Evolutionary conservation across 1,139 yeast species (phyloP), one percentile per base, ranked within the genome.

Genomic region (Hanseniaspora uvarum): DNA sequence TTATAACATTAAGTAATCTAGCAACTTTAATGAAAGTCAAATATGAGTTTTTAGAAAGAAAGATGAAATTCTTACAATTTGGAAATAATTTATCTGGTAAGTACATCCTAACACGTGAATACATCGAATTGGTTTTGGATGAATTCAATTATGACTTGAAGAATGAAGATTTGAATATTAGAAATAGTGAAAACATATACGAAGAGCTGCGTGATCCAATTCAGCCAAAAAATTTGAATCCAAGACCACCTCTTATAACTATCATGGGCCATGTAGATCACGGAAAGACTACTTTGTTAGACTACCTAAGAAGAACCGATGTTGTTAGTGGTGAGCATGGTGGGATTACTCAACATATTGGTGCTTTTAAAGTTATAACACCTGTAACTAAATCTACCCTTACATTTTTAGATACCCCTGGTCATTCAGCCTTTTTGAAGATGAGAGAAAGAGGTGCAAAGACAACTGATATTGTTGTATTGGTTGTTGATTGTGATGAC

Each of bases 251-350:
- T 0, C 84, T 92, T 26, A 96, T 92, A 1, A 89, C 98, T 0
- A 86, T 92, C 53, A 92, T 92, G 97, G 99, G 99, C 5, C 99
- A 92, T 68, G 98, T 92, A 41, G 99, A 92, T 67, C 99, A 92
- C 65, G 99, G 99, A 1, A 92, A 92, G 65, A 92, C 99, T 1
- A 89, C 98, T 0, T 83, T 92, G 59, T 74, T 92, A 56, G 98
- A 94, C 65, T 78, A 80, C 61, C 71, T 94, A 61, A 75, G 97
- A 49, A 87, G 86, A 60, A 83, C 95, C 0, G 79, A 88, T 0
- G 79, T 92, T 8, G 97, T 84, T 0, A 79, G 80, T 31, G 78
- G 80, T 43, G 99, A 92, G 64, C 86, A 83, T 66, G 99, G 99
- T 50, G 98, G 99, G 23, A 92, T 92, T 53, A 92, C 99, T 0